Evolutionary conservation across 345 rosid genomes (phyloP).

Genomic region (Odontarrhena argentea): DNA sequence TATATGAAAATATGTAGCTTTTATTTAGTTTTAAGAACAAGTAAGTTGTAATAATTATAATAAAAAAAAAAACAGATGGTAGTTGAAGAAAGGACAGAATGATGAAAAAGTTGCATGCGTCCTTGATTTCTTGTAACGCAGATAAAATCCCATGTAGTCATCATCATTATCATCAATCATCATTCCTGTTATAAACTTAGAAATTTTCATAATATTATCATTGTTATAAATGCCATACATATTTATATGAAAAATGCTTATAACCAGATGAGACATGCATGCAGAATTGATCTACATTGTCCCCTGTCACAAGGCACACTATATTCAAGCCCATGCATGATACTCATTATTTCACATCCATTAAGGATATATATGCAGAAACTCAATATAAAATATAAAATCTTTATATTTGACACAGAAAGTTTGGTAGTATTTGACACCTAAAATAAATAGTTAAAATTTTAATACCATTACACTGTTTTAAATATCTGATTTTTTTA

Average conservation of each 20-base stretch:
- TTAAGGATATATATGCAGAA: constrained; percentile 19
- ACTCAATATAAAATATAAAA: neutral
- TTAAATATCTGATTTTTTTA: too few species aligned
- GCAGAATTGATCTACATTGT: constrained; percentile 35
- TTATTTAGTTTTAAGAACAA: neutral
- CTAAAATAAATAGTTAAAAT: neutral
- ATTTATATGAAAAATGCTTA: constrained; percentile 14
- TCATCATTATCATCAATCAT: constrained; percentile 43
- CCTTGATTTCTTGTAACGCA: constrained; percentile 46
- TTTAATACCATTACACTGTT: neutral
- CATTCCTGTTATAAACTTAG: constrained; percentile 31
- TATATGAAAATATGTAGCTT: neutral
- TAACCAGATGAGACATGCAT: constrained; percentile 36
- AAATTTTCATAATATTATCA: constrained; percentile 35
- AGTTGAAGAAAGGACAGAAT: constrained; percentile 46
- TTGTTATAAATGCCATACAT: constrained; percentile 26
- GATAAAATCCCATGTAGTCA: constrained; percentile 42
- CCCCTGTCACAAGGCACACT: constrained; percentile 35
- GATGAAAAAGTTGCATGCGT: constrained; percentile 50
- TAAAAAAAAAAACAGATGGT: constrained; percentile 26
- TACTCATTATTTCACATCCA: constrained; percentile 30
- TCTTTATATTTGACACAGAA: neutral
- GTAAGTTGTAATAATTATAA: constrained; percentile 11
- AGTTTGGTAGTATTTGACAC: neutral
- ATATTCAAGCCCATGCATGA: constrained; percentile 36